A percentile compares a stretch with the other conserved stretches of the same genome.
Evolutionary conservation across 1,284 basidiomycete species (phyloP).

Genomic region (Apiotrichum porosum): DNA sequence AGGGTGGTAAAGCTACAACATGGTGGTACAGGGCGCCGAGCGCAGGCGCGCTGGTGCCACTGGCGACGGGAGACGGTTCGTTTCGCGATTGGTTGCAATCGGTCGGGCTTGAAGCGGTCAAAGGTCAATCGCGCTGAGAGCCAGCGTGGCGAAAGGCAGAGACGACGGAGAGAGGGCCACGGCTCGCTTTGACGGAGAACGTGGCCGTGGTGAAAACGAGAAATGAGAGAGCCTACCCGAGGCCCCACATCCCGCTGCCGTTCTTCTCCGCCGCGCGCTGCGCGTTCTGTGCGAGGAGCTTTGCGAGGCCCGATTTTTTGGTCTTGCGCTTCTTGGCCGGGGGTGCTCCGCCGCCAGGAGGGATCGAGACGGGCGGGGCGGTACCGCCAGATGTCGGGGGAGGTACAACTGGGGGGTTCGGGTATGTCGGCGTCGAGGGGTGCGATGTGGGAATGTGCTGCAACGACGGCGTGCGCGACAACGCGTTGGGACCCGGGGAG

Average conservation of each 20-base stretch:
- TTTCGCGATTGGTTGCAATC: not conserved
- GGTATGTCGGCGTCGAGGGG: slow-evolving; percentile 40
- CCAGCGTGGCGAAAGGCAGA: too few relatives aligned
- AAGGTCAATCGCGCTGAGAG: not conserved
- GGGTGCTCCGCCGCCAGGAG: slow-evolving; percentile 4
- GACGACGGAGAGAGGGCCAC: too few relatives aligned
- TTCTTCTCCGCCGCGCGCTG: slow-evolving; percentile 28
- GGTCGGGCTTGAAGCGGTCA: not conserved
- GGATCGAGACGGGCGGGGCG: not conserved
- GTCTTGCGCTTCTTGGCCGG: slow-evolving; percentile 35
- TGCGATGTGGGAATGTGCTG: slow-evolving; percentile 31
- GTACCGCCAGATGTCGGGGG: slow-evolving; percentile 5
- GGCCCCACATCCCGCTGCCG: slow-evolving; percentile 28
- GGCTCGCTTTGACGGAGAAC: too few relatives aligned
- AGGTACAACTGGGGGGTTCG: slow-evolving; percentile 23
- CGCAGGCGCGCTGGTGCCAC: not conserved
- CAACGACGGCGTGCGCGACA: slow-evolving; percentile 20
- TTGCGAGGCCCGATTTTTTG: slow-evolving; percentile 43
- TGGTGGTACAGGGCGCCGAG: not conserved
- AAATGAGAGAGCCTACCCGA: slow-evolving; percentile 14
- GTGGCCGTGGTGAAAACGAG: too few relatives aligned
- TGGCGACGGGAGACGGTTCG: not conserved
- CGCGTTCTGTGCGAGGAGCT: slow-evolving; percentile 45
- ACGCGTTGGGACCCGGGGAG: not conserved
- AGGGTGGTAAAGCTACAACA: not conserved